Evolutionary conservation across 768 basidiomycete species (phyloP), one percentile per base, ranked within the genome.

Genomic region (Lenzites betulinus): DNA sequence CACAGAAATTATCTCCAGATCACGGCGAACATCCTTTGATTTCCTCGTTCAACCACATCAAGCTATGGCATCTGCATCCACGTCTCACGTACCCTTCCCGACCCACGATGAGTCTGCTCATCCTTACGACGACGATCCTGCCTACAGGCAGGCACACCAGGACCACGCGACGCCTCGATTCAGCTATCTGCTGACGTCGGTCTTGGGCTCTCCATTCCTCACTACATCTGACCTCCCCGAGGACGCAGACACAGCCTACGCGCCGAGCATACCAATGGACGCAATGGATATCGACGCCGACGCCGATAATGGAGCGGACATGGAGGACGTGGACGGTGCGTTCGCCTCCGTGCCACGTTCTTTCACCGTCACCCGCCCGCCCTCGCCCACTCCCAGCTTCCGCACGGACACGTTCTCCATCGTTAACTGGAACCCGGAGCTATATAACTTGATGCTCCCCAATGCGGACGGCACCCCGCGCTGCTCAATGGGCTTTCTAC

Each of bases 331-430:
- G 42, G 60, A 71, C 65, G 64, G 70, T 62, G 61, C 73, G 50
- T 70, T 68, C 62, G 39, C 52, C 60, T 47, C 70, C 51, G 70
- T 74, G 41, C 62, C 72, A 35, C 67, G 70, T 28, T 52, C 65
- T 13, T 58, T 66, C 58, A 70, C 65, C 60, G 67, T 66, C 60
- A 77, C 70, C 15, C 74, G 79, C 38, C 77, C 81, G 5, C 70
- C 78, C 23, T 83, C 81, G 18, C 81, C 81, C 18, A 59, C 79
- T 0, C 76, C 72, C 15, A 79, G 77, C 64, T 71, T 71, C 64
- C 66, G 66, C 26, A 75, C 77, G 18, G 81, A 82, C 58, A 66
- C 66, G 18, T 82, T 77, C 53, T 81, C 80, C 33, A 73, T 82
- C 54, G 74, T 82, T 50, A 78, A 74, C 22, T 78, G 77, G 55